Conservation (phyloP, 176 grass and related monocot genomes). For the Dendrocalamus sinicus region DNA sequence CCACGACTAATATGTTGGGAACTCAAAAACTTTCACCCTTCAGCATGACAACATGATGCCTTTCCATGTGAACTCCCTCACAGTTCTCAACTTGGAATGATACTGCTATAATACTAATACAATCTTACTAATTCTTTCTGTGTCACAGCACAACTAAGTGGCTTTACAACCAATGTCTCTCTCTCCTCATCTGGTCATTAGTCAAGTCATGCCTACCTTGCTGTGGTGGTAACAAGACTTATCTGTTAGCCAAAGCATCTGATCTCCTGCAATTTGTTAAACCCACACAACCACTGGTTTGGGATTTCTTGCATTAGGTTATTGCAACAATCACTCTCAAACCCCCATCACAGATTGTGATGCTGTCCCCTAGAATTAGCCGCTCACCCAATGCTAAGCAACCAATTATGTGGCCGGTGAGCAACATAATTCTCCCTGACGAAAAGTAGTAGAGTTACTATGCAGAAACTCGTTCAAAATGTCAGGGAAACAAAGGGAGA, state of each 20-base stretch:
- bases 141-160: conserved; percentile 22
- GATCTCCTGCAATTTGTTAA: conserved; percentile 40
- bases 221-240: conserved; percentile 42
- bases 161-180: conserved; percentile 30
- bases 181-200: conserved; percentile 19
- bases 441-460: neutral
- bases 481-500: neutral
- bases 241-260: conserved; percentile 43
- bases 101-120: neutral
- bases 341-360: conserved; percentile 46
- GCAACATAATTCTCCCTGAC: conserved; percentile 13
- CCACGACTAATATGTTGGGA: neutral
- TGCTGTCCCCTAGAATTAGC: conserved; percentile 41
- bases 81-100: conserved; percentile 5
- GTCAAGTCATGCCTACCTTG: conserved; percentile 46
- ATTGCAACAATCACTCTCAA: conserved; percentile 38
- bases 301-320: conserved; percentile 27
- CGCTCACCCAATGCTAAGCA: conserved; percentile 24
- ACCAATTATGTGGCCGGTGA: neutral
- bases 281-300: conserved; percentile 17
- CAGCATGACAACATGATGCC: conserved; percentile 12
- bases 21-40: conserved; percentile 14
- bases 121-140: neutral
- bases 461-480: neutral
- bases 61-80: conserved; percentile 45